These are phyloP conservation scores for Chalaropsis thielavioides DNA, from an alignment of 2,329 filamentous ascomycete species.

Conservation along the genomic window DNA sequence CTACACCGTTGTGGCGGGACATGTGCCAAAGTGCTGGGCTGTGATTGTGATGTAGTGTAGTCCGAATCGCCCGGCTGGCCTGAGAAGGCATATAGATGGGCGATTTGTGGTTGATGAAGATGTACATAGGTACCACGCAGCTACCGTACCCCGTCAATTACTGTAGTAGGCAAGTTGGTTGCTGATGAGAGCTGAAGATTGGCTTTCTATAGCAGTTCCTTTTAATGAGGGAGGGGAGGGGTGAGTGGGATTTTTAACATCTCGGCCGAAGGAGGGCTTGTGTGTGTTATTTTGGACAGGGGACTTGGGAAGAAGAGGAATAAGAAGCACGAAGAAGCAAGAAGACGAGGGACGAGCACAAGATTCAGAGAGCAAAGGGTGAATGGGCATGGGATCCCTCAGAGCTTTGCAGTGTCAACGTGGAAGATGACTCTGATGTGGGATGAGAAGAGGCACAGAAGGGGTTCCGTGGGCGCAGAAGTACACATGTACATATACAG, in stretches of 20 bases:
- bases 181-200: background rate
- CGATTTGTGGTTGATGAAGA: background rate
- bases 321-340: too few species aligned
- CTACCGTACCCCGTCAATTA: background rate
- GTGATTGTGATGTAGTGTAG: too few species aligned
- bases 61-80: too few species aligned
- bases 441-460: background rate
- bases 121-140: background rate
- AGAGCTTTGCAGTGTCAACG: too few species aligned
- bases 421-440: background rate
- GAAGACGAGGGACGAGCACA: too few species aligned
- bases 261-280: background rate
- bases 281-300: too few species aligned
- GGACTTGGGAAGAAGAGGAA: background rate
- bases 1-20: too few species aligned
- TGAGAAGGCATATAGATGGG: background rate
- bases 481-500: too few species aligned
- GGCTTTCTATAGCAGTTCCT: conserved; percentile 3
- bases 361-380: too few species aligned
- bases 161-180: background rate
- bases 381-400: too few species aligned
- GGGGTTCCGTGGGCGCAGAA: too few species aligned
- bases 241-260: background rate
- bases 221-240: background rate
- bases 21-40: too few species aligned